phyloP scores from a whole-genome alignment of 495 filamentous ascomycete genomes.

The Hyaloscypha finlandica region DNA sequence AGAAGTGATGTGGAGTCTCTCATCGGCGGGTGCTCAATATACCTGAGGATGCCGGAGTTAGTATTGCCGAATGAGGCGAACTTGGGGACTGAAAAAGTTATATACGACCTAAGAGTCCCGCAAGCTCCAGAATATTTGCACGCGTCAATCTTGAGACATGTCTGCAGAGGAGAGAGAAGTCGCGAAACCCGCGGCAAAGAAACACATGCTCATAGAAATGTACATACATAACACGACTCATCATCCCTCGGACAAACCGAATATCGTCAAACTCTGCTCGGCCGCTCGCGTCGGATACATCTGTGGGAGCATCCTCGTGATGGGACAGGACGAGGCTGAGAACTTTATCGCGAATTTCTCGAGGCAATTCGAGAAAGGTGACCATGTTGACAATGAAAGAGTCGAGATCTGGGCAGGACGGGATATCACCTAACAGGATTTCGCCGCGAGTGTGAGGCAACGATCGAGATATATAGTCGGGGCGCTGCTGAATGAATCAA shows the following conservation, averaged over 20 bases:
- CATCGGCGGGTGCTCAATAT: background rate
- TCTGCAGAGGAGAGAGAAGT: no score
- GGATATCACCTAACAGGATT: no score
- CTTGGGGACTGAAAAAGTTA: no score
- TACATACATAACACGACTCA: no score
- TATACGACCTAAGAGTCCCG: no score
- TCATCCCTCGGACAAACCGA: background rate
- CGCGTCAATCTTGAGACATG: no score
- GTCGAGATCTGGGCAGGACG: background rate
- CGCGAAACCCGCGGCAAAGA: background rate
- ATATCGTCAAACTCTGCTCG: background rate
- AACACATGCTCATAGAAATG: no score
- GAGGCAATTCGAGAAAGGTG: constrained; percentile 11
- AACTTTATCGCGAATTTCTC: constrained; percentile 20
- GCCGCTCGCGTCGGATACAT: background rate
- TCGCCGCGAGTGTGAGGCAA: no score
- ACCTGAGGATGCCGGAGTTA: background rate
- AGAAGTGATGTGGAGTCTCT: constrained; percentile 1
- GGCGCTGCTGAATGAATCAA: no score
- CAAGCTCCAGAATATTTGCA: no score
- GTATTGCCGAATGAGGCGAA: background rate
- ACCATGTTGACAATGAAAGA: background rate
- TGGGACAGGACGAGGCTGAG: constrained; percentile 2
- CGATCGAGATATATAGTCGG: no score
- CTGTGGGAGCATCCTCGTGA: constrained; percentile 1